Conservation (phyloP, 441 rosid genomes). For the Viola pubescens region DNA sequence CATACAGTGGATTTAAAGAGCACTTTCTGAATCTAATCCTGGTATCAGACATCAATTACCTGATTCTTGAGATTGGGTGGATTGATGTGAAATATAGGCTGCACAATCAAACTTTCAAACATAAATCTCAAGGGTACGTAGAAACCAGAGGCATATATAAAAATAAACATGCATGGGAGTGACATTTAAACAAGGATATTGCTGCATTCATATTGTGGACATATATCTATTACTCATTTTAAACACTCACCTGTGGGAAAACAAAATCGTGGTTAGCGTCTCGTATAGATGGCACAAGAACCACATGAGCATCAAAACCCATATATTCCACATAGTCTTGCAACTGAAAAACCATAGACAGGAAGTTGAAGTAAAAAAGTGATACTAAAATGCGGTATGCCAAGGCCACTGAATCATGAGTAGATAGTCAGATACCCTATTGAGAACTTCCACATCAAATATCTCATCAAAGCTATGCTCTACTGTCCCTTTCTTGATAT, state of each 20-base stretch:
- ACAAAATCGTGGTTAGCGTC: conserved; percentile 93
- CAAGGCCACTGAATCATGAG: neutral
- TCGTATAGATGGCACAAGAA: conserved; percentile 75
- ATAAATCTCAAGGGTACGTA: neutral
- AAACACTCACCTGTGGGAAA: conserved; percentile 75
- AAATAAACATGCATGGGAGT: no score
- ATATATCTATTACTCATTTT: neutral
- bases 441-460: conserved; percentile 52
- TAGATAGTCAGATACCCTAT: conserved; percentile 38
- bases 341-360: conserved; percentile 45
- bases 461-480: conserved; percentile 57
- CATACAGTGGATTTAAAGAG: neutral
- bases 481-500: conserved; percentile 56
- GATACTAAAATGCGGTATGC: neutral
- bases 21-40: neutral
- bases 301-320: conserved; percentile 58
- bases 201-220: neutral
- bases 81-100: conserved; percentile 74
- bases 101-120: conserved; percentile 23
- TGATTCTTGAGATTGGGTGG: conserved; percentile 43
- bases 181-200: no score
- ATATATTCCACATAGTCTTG: conserved; percentile 71
- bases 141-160: no score
- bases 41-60: conserved; percentile 32
- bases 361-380: conserved; percentile 6